Evolutionary conservation across 345 rosid species (phyloP), one percentile per base, ranked within the genome.

Genomic region (Draba incana): DNA sequence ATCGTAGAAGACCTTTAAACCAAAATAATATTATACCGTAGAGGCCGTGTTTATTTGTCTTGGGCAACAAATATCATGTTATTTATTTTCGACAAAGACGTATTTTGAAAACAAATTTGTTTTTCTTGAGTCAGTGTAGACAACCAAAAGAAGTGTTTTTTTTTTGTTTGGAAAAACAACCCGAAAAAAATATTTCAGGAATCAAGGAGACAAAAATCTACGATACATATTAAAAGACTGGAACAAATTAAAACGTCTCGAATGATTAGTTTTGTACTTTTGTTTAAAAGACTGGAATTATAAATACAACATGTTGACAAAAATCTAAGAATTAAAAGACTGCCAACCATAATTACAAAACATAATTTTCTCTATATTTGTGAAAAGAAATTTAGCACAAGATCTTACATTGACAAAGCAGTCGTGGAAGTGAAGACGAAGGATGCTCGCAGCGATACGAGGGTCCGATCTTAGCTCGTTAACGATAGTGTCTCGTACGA

Each of bases 401-500:
- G 25, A 42, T 42, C 57, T 14, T 83, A 83, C 86, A 16, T 78
- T 67, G 27, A 83, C 87, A 12, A 83, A 83, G 63, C 87, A 83
- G 46, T 83, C 87, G 27, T 83, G 87, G 74, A 83, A 83, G 60
- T 80, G 82, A 25, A 83, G 69, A 46, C 86, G 84, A 28, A 83
- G 78, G 44, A 83, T 66, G 20, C 83, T 77, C 35, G 83, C 87
- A 3, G 76, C 86, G 81, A 78, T 81, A 39, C 86, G 79, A 63
- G 68, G 68, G 35, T 63, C 68, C 8, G 68, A 48, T 8, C 46
- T 48, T 5, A 55, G 77, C 56, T 81, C 87, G 4, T 47, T 71
- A 8, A 50, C 25, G 3, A 83, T 75, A 2, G 81, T 80, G 0
- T 75, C 62, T 23, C 71, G 37, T 3, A 80, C 78, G 39, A 80